Evolutionary conservation across 177 flowering plant species (phyloP).

Genomic region (Vitis hybrid): DNA sequence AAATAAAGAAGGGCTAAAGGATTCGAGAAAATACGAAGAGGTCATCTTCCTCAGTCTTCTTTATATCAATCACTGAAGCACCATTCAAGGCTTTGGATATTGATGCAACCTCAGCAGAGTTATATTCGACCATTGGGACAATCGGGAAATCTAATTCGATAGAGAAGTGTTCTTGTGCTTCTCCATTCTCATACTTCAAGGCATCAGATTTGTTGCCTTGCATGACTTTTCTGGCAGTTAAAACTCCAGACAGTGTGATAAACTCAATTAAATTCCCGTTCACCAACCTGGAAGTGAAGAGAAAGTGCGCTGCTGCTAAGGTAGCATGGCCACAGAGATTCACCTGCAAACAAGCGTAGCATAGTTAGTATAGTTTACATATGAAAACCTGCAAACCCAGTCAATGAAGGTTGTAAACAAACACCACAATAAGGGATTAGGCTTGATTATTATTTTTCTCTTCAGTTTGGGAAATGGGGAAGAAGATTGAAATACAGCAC

Average conservation of each 20-base stretch:
- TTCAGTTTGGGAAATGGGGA: too few relatives aligned
- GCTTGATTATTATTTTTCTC: too few relatives aligned
- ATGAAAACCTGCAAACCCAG: too few relatives aligned
- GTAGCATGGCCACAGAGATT: constrained; percentile 76
- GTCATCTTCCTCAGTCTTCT: constrained; percentile 41
- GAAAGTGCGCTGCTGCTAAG: constrained; percentile 71
- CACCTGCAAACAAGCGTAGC: constrained; percentile 41
- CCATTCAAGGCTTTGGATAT: constrained; percentile 59
- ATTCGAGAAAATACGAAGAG: constrained; percentile 37
- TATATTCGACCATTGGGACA: constrained; percentile 36
- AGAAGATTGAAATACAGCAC: too few relatives aligned
- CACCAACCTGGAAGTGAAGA: constrained; percentile 51
- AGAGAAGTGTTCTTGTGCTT: constrained; percentile 21
- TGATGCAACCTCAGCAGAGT: constrained; percentile 32
- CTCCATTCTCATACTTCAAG: constrained; percentile 24
- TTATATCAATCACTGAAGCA: constrained; percentile 44
- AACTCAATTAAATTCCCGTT: constrained; percentile 51
- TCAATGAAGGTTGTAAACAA: too few relatives aligned
- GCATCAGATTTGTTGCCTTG: constrained; percentile 12
- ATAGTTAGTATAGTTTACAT: too few relatives aligned
- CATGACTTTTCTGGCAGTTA: constrained; percentile 60
- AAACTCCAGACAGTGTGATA: constrained; percentile 58
- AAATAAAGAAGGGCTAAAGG: not conserved
- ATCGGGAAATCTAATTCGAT: constrained; percentile 74
- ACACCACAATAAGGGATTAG: too few relatives aligned